These are phyloP conservation scores for Phytopythium montanum DNA, from an alignment of 352 stramenopile species.

Conservation along the genomic window DNA sequence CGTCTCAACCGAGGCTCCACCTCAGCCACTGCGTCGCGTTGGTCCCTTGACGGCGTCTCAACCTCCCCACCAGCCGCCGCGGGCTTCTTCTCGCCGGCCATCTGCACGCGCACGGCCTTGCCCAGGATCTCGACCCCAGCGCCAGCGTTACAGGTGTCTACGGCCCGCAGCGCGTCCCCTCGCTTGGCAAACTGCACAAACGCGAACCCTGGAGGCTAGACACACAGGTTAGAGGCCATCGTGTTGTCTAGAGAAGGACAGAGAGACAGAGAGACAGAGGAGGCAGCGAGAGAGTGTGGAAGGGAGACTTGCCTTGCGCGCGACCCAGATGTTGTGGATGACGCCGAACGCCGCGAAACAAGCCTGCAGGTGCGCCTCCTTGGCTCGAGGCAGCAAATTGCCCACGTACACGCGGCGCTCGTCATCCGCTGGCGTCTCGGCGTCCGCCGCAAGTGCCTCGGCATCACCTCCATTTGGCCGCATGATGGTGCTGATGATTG, in stretches of 20 bases:
- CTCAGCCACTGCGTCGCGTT: too few species aligned
- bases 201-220: conserved; percentile 73
- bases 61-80: neutral
- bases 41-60: neutral
- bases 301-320: conserved; percentile 42
- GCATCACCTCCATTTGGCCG: neutral
- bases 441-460: conserved; percentile 5
- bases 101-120: conserved; percentile 70
- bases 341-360: conserved; percentile 60
- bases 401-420: conserved; percentile 68
- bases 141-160: conserved; percentile 33
- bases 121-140: conserved; percentile 56
- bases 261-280: too few species aligned
- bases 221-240: conserved; percentile 5
- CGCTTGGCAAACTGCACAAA: conserved; percentile 62
- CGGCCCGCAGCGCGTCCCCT: conserved; percentile 41
- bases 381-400: conserved; percentile 67
- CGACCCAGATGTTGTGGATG: conserved; percentile 74
- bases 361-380: conserved; percentile 58
- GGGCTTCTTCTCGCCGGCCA: conserved; percentile 34
- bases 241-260: too few species aligned
- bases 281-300: conserved; percentile 2
- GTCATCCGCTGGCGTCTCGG: conserved; percentile 17
- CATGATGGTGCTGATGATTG: neutral
- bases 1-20: neutral